Base-by-base conservation (phyloP, 148 eudicot species). In the Heliosperma pusillum region DNA sequence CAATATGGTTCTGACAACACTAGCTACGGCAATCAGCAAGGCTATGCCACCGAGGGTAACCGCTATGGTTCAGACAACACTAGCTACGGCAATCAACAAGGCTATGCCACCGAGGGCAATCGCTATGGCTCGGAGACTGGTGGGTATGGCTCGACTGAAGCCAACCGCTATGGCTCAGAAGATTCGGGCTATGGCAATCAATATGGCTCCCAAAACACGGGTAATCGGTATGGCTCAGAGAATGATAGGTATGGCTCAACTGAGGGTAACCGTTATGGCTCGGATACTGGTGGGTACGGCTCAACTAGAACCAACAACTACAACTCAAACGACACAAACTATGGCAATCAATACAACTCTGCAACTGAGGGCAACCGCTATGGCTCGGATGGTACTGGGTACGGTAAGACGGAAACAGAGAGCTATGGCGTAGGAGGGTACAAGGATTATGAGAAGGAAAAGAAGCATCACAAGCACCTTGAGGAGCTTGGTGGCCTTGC, bases 381-480 rank as follows among this genome's bases (percentile, higher is more conserved):
- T 52, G 80, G 65, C 3, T 62, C 70, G 2, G 29, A 5, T 0
- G 22, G n/a, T 3, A 44, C 63, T 1, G 27, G 45, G 0, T 42
- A 64, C 12, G 59, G 1, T 22, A n/a, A 57, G 60, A 57, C 68
- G n/a, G n/a, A n/a, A n/a, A 0, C 72, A 1, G 53, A 50, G 36
- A 21, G 57, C 40, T 73, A 50, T 22, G 71, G 59, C 5, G 72
- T 62, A 24, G 72, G 22, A 11, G 74, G 21, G 27, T 67, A 55
- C 5, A 75, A 29, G 78, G 78, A 81, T 44, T 81, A 77, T 62
- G 78, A 77, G 27, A 81, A 81, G 62, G 81, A 81, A 72, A 81
- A 81, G 75, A 81, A 77, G 40, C 74, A 81, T 16, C 84, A 81
- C 52, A 81, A 81, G 59, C 80, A 64, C 69, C 74, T 67, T 74